Base-by-base conservation (phyloP, 768 basidiomycete genomes). In the Postia placenta region DNA sequence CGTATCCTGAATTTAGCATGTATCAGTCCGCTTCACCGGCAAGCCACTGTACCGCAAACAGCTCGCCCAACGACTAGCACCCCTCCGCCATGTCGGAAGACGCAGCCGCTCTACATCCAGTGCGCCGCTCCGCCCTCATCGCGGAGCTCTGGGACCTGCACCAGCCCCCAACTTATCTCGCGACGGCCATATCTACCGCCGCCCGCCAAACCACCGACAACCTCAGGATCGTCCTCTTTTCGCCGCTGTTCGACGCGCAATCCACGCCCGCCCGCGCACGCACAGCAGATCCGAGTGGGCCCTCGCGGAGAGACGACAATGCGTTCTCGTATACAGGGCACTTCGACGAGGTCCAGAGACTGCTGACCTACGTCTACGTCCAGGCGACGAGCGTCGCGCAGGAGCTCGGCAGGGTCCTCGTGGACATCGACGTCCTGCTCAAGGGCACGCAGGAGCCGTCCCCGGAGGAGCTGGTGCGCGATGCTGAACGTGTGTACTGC, bases 331-430 rank as follows among this genome's bases (percentile, higher is more conserved):
- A 74, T 50, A 73, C 76, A 2, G 65, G 63, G 15, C 64, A 63
- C 25, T 97, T 86, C 81, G 69, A 80, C 45, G 72, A 73, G 17
- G 73, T 93, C 2, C 90, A 94, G 68, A 68, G 75, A 9, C 74
- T 94, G 40, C 73, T 97, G 53, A 88, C 88, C 0, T 85, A 80
- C 59, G 78, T 88, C 33, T 96, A 97, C 64, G 87, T 90, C 2
- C 84, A 87, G 56, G 87, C 89, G n/a, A 85, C 85, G 12, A 82
- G 78, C 57, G 76, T 81, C 36, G 85, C 87, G 12, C 81, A 85
- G 60, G 74, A 78, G 30, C 63, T 73, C 57, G 79, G 79, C 61
- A 85, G 80, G 53, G 68, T 92, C 36, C 72, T 90, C 49, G 78
- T 93, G 74, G 74, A 85, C 47, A 71, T 95, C 42, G 84, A 89